Evolutionary conservation across 2,329 filamentous ascomycete genomes (phyloP).

Genomic region (Hysterium pulicare): DNA sequence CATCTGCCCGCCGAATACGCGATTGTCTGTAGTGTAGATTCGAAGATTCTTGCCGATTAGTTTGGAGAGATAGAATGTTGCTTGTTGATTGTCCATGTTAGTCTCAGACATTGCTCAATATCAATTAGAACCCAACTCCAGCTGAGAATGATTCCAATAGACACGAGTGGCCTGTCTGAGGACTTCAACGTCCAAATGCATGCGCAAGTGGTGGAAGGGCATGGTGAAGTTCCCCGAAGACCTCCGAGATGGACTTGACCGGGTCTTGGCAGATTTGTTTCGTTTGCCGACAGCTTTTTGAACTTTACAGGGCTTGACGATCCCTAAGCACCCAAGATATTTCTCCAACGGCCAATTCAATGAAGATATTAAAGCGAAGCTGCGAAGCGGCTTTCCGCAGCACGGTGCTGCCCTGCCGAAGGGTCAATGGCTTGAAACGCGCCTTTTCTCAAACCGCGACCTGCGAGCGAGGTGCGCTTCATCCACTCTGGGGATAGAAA

Average conservation of each 20-base stretch:
- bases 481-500: constrained; percentile 1
- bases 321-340: too few species aligned
- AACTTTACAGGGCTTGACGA: too few species aligned
- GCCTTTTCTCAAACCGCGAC: constrained; percentile 26
- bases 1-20: constrained; percentile 85
- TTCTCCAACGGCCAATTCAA: too few species aligned
- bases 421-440: constrained; percentile 22
- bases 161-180: too few species aligned
- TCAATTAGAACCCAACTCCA: too few species aligned
- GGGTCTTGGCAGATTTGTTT: constrained; percentile 26
- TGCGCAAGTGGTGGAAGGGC: too few species aligned
- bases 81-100: constrained; percentile 52
- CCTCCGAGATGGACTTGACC: too few species aligned
- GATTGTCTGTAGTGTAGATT: constrained; percentile 74
- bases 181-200: too few species aligned
- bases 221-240: too few species aligned
- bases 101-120: too few species aligned
- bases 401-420: constrained; percentile 8
- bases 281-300: constrained; percentile 14
- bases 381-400: constrained; percentile 22
- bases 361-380: constrained; percentile 30
- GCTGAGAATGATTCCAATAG: too few species aligned
- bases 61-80: constrained; percentile 56
- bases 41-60: constrained; percentile 77
- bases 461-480: constrained; percentile 20